Conservation (phyloP, 345 rosid species). For the Rhodomyrtus tomentosa region DNA sequence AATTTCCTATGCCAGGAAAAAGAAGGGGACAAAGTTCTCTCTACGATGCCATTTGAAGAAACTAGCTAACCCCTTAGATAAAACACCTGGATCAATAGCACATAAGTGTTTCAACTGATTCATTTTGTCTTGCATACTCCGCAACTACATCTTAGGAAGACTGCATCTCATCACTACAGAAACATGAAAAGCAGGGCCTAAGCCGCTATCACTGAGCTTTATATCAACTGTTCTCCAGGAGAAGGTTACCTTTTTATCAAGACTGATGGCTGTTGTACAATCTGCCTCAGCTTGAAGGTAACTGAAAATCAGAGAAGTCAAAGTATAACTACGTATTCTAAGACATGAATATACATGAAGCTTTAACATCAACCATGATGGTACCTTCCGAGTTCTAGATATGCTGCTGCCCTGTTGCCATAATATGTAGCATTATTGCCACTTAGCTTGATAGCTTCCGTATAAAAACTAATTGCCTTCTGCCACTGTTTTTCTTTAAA, state of each 20-base stretch:
- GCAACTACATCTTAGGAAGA: not conserved
- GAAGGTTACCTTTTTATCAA: conserved; percentile 66
- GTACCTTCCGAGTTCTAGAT: conserved; percentile 75
- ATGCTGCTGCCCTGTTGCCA: conserved; percentile 95
- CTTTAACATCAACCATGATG: not conserved
- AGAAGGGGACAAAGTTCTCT: not conserved
- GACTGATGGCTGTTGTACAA: conserved; percentile 66
- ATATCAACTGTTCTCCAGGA: not conserved
- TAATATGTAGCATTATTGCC: conserved; percentile 81
- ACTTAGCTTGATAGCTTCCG: conserved; percentile 80
- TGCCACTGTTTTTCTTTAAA: conserved; percentile 79
- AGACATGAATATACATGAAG: not conserved
- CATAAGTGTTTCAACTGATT: not conserved
- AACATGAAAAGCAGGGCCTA: not conserved
- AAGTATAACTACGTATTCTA: not conserved
- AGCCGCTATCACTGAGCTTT: not conserved
- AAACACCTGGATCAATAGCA: not conserved
- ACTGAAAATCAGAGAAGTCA: conserved; percentile 48
- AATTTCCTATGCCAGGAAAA: not conserved
- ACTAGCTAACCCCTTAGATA: not conserved
- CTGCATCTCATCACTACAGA: not conserved
- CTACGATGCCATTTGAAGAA: not conserved
- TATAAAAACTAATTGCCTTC: conserved; percentile 71
- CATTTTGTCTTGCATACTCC: not conserved
- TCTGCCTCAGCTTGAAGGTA: conserved; percentile 85